Percentiles rank a stretch among this genome's conserved stretches.
These are phyloP conservation scores for Lasiodiplodia sp. DNA, from an alignment of 2,329 filamentous ascomycete genomes.

Conservation along the genomic window DNA sequence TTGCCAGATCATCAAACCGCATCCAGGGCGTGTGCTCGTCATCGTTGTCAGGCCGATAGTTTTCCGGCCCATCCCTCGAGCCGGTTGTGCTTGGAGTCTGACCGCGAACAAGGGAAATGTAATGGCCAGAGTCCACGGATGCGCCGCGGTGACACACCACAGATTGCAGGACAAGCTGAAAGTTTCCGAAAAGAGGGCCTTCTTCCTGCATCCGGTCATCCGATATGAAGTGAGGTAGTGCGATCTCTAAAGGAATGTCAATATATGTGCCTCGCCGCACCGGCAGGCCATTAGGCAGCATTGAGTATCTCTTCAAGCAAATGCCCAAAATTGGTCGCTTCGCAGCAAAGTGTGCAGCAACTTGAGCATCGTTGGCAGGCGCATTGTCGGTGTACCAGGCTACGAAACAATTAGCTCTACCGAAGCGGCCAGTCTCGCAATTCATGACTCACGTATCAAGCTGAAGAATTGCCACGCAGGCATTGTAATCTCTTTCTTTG, in stretches of 20 bases:
- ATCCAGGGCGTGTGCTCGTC: slow-evolving; percentile 70
- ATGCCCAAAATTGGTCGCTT: slow-evolving; percentile 87
- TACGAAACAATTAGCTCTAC: slow-evolving; percentile 44
- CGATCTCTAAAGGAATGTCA: slow-evolving; percentile 87
- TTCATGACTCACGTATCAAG: slow-evolving; percentile 73
- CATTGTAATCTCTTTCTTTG: slow-evolving; percentile 84
- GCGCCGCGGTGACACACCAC: slow-evolving; percentile 91
- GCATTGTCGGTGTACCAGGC: slow-evolving; percentile 83
- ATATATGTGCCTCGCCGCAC: slow-evolving; percentile 80
- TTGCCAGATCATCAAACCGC: slow-evolving; percentile 86
- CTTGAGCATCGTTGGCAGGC: slow-evolving; percentile 74
- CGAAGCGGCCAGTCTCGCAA: slow-evolving; percentile 25
- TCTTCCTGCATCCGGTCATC: slow-evolving; percentile 74
- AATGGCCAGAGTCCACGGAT: slow-evolving; percentile 88
- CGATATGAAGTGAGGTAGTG: slow-evolving; percentile 86
- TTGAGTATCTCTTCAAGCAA: slow-evolving; percentile 88
- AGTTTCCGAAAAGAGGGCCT: slow-evolving; percentile 79
- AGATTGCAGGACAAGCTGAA: slow-evolving; percentile 90
- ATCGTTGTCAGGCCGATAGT: slow-evolving; percentile 38
- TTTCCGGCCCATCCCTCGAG: slow-evolving; percentile 59
- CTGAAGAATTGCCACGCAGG: slow-evolving; percentile 98
- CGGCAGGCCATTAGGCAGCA: slow-evolving; percentile 72
- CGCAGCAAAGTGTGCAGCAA: slow-evolving; percentile 85
- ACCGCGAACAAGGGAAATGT: slow-evolving; percentile 83
- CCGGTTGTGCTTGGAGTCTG: slow-evolving; percentile 58